These are phyloP conservation scores for Coniella vitis DNA, from an alignment of 2,329 filamentous ascomycete species.

Conservation along the genomic window DNA sequence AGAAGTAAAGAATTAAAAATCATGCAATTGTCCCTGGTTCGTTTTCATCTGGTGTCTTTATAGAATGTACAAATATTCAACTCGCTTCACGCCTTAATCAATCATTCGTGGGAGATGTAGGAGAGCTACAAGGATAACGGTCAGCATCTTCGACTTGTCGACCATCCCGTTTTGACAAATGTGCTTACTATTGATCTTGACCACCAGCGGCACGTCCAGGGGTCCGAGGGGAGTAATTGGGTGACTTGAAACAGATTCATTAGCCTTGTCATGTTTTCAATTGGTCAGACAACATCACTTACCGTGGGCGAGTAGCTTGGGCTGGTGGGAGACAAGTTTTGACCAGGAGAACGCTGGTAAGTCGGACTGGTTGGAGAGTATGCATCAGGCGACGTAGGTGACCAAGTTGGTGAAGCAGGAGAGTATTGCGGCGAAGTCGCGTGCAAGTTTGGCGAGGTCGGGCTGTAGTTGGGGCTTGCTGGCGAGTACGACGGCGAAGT, in stretches of 20 bases:
- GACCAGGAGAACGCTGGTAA: slow-evolving; percentile 48
- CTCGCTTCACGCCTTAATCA: slow-evolving; percentile 16
- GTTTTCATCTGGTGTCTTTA: not conserved
- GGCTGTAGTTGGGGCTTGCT: slow-evolving; percentile 64
- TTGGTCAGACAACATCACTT: not conserved
- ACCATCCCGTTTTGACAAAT: no score
- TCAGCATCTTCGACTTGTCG: slow-evolving; percentile 8
- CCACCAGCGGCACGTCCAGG: slow-evolving; percentile 33
- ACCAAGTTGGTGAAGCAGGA: slow-evolving; percentile 70
- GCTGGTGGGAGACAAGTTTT: slow-evolving; percentile 57
- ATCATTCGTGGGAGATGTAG: slow-evolving; percentile 32
- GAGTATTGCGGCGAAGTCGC: slow-evolving; percentile 56
- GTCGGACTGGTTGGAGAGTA: slow-evolving; percentile 59
- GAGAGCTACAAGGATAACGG: slow-evolving; percentile 24
- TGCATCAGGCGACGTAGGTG: slow-evolving; percentile 61
- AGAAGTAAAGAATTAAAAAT: slow-evolving; percentile 16
- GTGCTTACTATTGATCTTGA: slow-evolving; percentile 36
- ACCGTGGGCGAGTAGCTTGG: slow-evolving; percentile 63
- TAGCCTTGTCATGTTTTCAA: slow-evolving; percentile 26
- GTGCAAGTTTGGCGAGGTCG: slow-evolving; percentile 54
- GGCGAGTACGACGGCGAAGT: slow-evolving; percentile 69
- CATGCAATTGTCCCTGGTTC: slow-evolving; percentile 24
- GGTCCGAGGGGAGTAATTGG: slow-evolving; percentile 37
- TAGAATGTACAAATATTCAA: slow-evolving; percentile 16
- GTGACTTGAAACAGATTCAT: slow-evolving; percentile 29